A percentile compares a stretch with the other conserved stretches of the same genome.
Conservation (phyloP, 164 flowering plant genomes). For the Aristolochia fimbriata region DNA sequence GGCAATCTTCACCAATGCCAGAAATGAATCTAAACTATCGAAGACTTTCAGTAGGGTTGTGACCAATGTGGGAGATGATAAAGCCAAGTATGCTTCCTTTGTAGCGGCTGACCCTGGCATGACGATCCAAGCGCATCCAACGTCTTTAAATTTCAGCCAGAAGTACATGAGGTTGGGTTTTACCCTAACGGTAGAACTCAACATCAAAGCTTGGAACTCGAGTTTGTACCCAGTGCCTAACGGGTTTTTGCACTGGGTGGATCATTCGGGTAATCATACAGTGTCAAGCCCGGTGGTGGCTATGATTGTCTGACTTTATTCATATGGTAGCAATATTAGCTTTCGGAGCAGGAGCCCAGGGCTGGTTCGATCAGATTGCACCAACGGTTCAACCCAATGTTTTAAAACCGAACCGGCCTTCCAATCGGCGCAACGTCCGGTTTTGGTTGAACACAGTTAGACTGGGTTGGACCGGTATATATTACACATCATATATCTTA, state of each 20-base stretch:
- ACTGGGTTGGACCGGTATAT: too few relatives aligned
- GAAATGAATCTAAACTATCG: neutral
- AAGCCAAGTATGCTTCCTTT: conserved; percentile 10
- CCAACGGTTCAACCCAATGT: too few relatives aligned
- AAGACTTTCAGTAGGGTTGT: conserved; percentile 19
- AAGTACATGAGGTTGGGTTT: conserved; percentile 18
- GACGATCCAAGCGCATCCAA: conserved; percentile 15
- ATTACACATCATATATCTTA: too few relatives aligned
- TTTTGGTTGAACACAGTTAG: too few relatives aligned
- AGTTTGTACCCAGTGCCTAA: neutral
- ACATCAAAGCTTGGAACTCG: neutral
- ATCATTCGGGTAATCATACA: neutral
- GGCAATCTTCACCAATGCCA: conserved; percentile 7
- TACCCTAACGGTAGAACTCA: neutral
- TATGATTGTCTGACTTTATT: too few relatives aligned
- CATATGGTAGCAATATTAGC: too few relatives aligned
- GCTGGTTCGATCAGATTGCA: too few relatives aligned
- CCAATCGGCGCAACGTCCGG: too few relatives aligned
- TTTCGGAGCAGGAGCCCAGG: too few relatives aligned
- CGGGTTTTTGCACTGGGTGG: neutral
- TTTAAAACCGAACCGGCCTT: too few relatives aligned
- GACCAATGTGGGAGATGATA: conserved; percentile 17
- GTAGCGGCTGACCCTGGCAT: conserved; percentile 12
- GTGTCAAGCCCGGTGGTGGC: conserved; percentile 8
- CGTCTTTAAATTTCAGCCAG: conserved; percentile 14